Evolutionary conservation across 2,329 filamentous ascomycete species (phyloP), one percentile per base, ranked within the genome.

Genomic region (Arthroderma sp.): DNA sequence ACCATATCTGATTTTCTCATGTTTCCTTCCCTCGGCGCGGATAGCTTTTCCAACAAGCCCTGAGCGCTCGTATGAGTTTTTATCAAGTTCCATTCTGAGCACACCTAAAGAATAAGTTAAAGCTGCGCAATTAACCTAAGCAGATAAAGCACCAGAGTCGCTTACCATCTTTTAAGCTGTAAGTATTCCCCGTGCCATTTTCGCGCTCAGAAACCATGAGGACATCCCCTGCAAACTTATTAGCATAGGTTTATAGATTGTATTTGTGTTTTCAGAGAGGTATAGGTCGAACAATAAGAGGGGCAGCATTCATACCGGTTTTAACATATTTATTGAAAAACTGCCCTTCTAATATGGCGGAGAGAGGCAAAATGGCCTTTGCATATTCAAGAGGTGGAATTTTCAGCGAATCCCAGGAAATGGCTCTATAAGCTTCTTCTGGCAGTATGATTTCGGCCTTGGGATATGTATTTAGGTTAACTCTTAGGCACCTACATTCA

Each of bases 281-380:
- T 32, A 34, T 22, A 5, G n/a, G 7, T 38, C 15, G 32, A 11
- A 34, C 29, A 29, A 28, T 10, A 43, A 36, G 29, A 6, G 22
- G 7, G 11, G 28, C n/a, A 36, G 29, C 29, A 48, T 27, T 8
- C 59, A 22, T 66, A 84, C 84, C 83, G 48, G 73, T 74, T 62
- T 94, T 94, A 53, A 96, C 80, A 58, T 93, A 88, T 37, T 79
- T 71, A n/a, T 76, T 82, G 56, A 94, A 87, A 55, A 95, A 94
- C 0, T 80, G 75, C 1, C 77, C 76, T 31, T 82, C 72, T 1
- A 96, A 60, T 4, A 96, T 58, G 47, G 86, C 78, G 6, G 72
- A 73, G 6, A 94, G 70, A 3, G 77, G 76, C 74, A 94, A 80
- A 52, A 77, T 75, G 2, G 94, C 77, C 48, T 77, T 74, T 30